These are phyloP conservation scores for Petunia axillaris DNA, from an alignment of 257 asterid species.

Conservation along the genomic window DNA sequence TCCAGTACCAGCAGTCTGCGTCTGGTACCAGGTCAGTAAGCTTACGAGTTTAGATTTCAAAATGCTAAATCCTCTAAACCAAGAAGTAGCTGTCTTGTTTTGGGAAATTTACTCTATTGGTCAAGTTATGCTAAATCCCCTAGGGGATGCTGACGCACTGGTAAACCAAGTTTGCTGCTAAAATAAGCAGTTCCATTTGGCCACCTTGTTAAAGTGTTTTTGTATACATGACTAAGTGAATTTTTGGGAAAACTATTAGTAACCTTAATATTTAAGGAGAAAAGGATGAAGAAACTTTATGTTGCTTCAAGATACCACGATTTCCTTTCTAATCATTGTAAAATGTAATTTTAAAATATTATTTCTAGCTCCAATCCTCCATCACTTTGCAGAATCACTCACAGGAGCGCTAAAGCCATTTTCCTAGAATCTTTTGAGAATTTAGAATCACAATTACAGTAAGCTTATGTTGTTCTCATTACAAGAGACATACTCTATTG, in stretches of 20 bases:
- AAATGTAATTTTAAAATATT: background rate
- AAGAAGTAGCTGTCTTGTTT: background rate
- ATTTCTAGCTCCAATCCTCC: constrained; percentile 72
- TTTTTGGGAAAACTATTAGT: background rate
- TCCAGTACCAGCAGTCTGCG: constrained; percentile 88
- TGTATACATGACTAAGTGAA: background rate
- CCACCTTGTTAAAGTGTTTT: background rate
- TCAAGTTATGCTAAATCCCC: background rate
- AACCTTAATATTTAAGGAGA: background rate
- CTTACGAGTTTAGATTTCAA: background rate
- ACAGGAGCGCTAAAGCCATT: constrained; percentile 49
- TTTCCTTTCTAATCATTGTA: constrained; percentile 11
- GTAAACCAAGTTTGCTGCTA: constrained; percentile 11
- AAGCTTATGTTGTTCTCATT: too few species aligned
- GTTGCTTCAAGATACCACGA: background rate
- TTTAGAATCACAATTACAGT: too few species aligned
- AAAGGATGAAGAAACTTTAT: background rate
- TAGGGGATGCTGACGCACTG: background rate
- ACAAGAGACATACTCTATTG: too few species aligned
- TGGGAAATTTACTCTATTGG: background rate
- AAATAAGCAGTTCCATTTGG: constrained; percentile 14
- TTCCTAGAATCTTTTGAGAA: too few species aligned
- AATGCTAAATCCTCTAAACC: background rate
- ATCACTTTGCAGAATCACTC: constrained; percentile 94
- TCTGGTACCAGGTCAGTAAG: constrained; percentile 81